These are phyloP conservation scores for Tolypocladium inflatum DNA, from an alignment of 2,329 filamentous ascomycete genomes.

Conservation along the genomic window DNA sequence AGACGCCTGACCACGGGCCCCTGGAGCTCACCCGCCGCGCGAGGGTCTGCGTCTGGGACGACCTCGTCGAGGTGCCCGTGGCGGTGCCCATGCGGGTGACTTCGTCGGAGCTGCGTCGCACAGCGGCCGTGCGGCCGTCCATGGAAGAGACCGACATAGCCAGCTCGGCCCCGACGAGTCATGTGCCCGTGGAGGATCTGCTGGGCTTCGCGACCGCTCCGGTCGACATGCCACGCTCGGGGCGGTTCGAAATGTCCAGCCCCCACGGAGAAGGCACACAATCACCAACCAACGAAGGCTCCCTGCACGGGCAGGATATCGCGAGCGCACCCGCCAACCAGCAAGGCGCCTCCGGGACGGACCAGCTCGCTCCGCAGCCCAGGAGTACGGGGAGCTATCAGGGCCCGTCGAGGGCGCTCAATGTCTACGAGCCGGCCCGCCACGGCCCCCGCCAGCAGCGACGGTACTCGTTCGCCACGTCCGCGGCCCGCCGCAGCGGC, in stretches of 20 bases:
- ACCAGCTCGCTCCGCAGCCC: not conserved
- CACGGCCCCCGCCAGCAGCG: constrained; percentile 35
- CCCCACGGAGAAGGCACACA: constrained; percentile 30
- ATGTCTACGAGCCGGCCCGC: constrained; percentile 35
- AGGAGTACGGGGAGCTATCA: constrained; percentile 26
- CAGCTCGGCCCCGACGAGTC: constrained; percentile 21
- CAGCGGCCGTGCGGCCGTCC: constrained; percentile 36
- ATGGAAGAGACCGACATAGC: constrained; percentile 84
- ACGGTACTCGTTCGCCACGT: constrained; percentile 43
- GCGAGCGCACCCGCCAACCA: not conserved
- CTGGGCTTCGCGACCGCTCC: constrained; percentile 55
- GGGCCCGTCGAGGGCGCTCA: constrained; percentile 29
- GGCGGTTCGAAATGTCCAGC: constrained; percentile 59
- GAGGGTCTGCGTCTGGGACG: constrained; percentile 95
- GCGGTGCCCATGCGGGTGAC: constrained; percentile 82
- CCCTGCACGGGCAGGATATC: constrained; percentile 11
- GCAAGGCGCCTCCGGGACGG: constrained; percentile 1
- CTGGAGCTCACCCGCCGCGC: constrained; percentile 84
- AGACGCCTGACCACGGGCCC: constrained; percentile 84
- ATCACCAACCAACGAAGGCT: constrained; percentile 24
- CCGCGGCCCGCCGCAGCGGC: constrained; percentile 35
- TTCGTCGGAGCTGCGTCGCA: constrained; percentile 73
- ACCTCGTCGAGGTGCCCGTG: constrained; percentile 90
- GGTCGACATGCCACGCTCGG: constrained; percentile 61
- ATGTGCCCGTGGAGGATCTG: constrained; percentile 49